Base-by-base conservation (phyloP, 1,284 basidiomycete genomes). In the Ganoderma leucocontextum region DNA sequence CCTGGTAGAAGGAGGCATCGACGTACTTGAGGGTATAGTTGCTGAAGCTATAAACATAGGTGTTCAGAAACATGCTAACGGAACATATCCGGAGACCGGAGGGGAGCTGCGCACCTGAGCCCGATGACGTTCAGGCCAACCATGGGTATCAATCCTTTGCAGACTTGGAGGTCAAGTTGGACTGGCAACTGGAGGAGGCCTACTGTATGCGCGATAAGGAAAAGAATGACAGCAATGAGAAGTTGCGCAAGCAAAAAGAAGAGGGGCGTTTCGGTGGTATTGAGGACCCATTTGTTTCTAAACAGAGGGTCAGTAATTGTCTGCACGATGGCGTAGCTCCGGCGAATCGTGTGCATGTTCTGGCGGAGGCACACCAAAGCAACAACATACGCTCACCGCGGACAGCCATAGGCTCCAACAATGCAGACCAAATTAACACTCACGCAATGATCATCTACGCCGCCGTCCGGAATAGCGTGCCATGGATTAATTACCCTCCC, bases 11-110 rank as follows among this genome's bases (percentile, higher is more conserved):
- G 0, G 95, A 96, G 6, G 95, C 93, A 70, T 96, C 95, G 75
- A 96, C 95, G 75, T 92, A 94, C 88, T 95, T 93, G 60, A 96
- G 86, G 65, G 94, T 96, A 77, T 92, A 95, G 78, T 96, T 97
- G 82, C 93, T 95, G 79, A 94, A 93, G 74, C 92, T 95, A 77
- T 49, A 12, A n/a, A 58, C 33, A 33, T n/a, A 19, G n/a, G 15
- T 57, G 49, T 60, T 13, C 60, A 35, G 44, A 15, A 29, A 8
- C 8, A 47, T 38, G 35, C 53, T 33, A 39, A 64, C 4, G 33
- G 36, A 0, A 13, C 9, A 57, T 4, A 7, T n/a, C 6, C 6
- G 29, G 22, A 41, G 12, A 17, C 19, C 0, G 38, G 22, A n/a
- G 39, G 12, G 2, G 33, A 19, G 35, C 9, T 52, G 74, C 83